Conservation (phyloP, 345 rosid species). For the Raphanus raphanistrum region DNA sequence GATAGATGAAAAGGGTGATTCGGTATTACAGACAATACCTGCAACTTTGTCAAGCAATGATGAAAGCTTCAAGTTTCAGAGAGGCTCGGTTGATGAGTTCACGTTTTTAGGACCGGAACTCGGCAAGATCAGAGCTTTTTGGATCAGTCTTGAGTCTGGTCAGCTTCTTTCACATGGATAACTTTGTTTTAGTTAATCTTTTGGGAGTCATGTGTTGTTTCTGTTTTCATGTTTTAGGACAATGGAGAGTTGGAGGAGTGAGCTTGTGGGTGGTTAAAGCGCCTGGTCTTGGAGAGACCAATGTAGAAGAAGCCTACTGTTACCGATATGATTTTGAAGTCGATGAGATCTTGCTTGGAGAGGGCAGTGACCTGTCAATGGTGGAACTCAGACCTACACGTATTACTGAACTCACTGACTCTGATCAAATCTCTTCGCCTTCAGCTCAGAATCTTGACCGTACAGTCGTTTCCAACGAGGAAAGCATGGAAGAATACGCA, state of each 20-base stretch:
- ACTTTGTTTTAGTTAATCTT: not conserved
- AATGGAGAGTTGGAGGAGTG: slow-evolving; percentile 76
- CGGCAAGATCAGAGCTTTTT: slow-evolving; percentile 60
- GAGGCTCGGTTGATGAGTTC: slow-evolving; percentile 76
- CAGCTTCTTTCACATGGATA: slow-evolving; percentile 21
- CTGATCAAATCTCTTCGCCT: slow-evolving; percentile 18
- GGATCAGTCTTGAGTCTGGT: slow-evolving; percentile 89
- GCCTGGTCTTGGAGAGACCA: slow-evolving; percentile 31
- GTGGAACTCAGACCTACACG: slow-evolving; percentile 62
- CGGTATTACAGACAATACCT: slow-evolving; percentile 69
- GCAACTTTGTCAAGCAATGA: slow-evolving; percentile 36
- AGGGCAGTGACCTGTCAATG: slow-evolving; percentile 61
- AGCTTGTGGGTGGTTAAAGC: slow-evolving; percentile 43
- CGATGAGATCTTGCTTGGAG: slow-evolving; percentile 76
- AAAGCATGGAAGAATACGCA: slow-evolving; percentile 85
- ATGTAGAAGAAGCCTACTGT: slow-evolving; percentile 33
- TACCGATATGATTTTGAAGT: slow-evolving; percentile 56
- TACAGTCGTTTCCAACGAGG: slow-evolving; percentile 46
- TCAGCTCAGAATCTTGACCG: too few relatives aligned
- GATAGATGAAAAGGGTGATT: slow-evolving; percentile 66
- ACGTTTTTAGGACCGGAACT: slow-evolving; percentile 59
- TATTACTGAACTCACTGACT: slow-evolving; percentile 47
- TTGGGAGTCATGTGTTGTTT: not conserved
- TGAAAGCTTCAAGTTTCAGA: slow-evolving; percentile 58
- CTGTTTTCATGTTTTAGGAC: slow-evolving; percentile 54